Percentiles rank a stretch among this genome's conserved stretches.
These are phyloP conservation scores for Skeletonema grethae DNA, from an alignment of 108 stramenopile genomes.

Conservation along the genomic window DNA sequence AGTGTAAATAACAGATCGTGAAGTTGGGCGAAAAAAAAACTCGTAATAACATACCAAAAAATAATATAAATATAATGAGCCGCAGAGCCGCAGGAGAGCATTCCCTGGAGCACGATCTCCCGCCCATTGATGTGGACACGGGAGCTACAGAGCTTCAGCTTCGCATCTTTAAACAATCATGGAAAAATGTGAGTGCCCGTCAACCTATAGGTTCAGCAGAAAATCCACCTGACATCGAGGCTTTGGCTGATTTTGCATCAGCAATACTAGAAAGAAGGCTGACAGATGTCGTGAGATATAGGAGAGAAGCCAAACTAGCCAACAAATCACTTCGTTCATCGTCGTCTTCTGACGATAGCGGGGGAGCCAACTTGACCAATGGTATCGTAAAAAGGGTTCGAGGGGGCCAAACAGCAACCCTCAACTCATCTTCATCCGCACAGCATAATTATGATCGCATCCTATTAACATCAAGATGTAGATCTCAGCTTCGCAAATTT, in stretches of 20 bases:
- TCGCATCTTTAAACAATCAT: conserved; percentile 24
- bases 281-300: conserved; percentile 39
- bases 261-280: conserved; percentile 39
- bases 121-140: conserved; percentile 28
- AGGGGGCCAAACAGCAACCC: not conserved
- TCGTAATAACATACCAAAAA: too few relatives aligned
- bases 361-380: not conserved
- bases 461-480: conserved; percentile 28
- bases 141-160: conserved; percentile 20
- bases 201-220: conserved; percentile 11
- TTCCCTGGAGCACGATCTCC: conserved; percentile 8
- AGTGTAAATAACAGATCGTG: too few relatives aligned
- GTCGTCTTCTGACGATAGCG: not conserved
- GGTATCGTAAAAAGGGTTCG: not conserved
- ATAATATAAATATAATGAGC: not conserved
- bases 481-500: conserved; percentile 56
- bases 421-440: not conserved
- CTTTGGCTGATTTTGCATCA: conserved; percentile 28
- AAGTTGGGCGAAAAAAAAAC: too few relatives aligned
- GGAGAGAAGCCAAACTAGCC: conserved; percentile 9
- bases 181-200: conserved; percentile 32
- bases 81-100: not conserved
- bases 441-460: not conserved
- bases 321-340: not conserved
- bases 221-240: conserved; percentile 22